Evolutionary conservation across 2,329 filamentous ascomycete species (phyloP), one percentile per base, ranked within the genome.

Genomic region (Chaetothyriales sp.): DNA sequence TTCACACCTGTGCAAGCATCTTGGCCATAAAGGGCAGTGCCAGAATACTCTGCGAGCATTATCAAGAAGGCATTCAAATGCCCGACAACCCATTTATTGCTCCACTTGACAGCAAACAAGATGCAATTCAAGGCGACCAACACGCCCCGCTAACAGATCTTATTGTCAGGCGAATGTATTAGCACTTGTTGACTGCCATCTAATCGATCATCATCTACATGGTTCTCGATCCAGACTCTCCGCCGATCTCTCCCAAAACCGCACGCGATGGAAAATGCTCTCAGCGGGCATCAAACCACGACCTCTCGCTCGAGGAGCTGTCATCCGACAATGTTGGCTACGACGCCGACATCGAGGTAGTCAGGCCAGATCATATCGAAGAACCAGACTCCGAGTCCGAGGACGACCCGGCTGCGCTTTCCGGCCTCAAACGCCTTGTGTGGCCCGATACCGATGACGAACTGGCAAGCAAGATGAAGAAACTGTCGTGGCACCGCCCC

Each of bases 341-440:
- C 28, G 58, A 64, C 51, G 60, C 56, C 5, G 57, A 64, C 49
- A 54, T 61, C 10, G 61, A 66, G 51, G 60, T 67, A 2, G 57
- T 71, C 18, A 62, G 58, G 18, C 70, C 70, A 15, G 71, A 71
- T 50, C 54, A 60, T 45, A 64, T 63, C 44, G 63, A 64, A 44
- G 63, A 64, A 47, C 51, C 56, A 10, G 61, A 62, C 10, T 59
- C 59, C 4, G 61, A 61, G 13, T 50, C 53, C 8, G 52, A 56
- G 52, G 51, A 58, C 29, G 51, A 54, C 33, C 60, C 63, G 18
- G 19, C 46, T 10, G 20, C 33, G 33, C 33, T 40, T 40, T 40
- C 33, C 13, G 15, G 33, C 13, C 33, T 40, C 56, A 66, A 66
- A 25, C 63, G 69, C 51, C 62, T 66, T 51, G 69, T 69, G 51